Percentiles rank a stretch among this genome's conserved stretches.
Conservation (phyloP, 805 yeast species). For the Candida nemodendra region DNA sequence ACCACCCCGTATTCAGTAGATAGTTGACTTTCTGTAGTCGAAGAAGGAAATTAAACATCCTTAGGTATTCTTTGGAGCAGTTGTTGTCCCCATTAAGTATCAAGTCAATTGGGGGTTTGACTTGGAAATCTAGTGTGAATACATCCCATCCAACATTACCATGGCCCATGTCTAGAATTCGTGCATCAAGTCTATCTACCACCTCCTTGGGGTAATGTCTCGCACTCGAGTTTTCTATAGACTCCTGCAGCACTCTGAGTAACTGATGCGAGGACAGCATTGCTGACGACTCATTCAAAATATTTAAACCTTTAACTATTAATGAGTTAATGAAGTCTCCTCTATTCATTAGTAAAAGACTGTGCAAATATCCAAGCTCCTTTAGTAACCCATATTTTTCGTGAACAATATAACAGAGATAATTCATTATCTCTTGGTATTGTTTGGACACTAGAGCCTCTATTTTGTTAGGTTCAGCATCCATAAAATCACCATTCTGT, state of each 20-base stretch:
- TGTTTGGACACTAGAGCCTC: slow-evolving; percentile 40
- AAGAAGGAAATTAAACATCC: slow-evolving; percentile 86
- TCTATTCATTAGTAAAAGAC: slow-evolving; percentile 64
- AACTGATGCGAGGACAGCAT: slow-evolving; percentile 63
- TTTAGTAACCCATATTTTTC: slow-evolving; percentile 46
- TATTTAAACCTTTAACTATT: slow-evolving; percentile 49
- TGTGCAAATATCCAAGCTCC: slow-evolving; percentile 63
- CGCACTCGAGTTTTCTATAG: slow-evolving; percentile 56
- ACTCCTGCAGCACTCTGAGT: slow-evolving; percentile 60
- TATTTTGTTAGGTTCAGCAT: slow-evolving; percentile 29
- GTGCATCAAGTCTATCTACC: slow-evolving; percentile 69
- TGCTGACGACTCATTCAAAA: slow-evolving; percentile 62
- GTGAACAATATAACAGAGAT: slow-evolving; percentile 49
- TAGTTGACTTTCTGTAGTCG: slow-evolving; percentile 62
- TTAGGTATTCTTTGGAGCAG: slow-evolving; percentile 59
- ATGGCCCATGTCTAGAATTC: slow-evolving; percentile 71
- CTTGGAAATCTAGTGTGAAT: slow-evolving; percentile 77
- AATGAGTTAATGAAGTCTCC: slow-evolving; percentile 82
- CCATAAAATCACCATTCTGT: slow-evolving; percentile 31
- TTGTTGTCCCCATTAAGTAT: slow-evolving; percentile 49
- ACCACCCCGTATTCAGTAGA: slow-evolving; percentile 52
- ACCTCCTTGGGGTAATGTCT: slow-evolving; percentile 39
- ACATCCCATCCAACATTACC: slow-evolving; percentile 87
- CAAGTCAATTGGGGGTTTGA: slow-evolving; percentile 49
- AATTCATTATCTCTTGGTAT: slow-evolving; percentile 52